Conservation (phyloP, 2,329 filamentous ascomycete genomes). For the Exophiala sp. region DNA sequence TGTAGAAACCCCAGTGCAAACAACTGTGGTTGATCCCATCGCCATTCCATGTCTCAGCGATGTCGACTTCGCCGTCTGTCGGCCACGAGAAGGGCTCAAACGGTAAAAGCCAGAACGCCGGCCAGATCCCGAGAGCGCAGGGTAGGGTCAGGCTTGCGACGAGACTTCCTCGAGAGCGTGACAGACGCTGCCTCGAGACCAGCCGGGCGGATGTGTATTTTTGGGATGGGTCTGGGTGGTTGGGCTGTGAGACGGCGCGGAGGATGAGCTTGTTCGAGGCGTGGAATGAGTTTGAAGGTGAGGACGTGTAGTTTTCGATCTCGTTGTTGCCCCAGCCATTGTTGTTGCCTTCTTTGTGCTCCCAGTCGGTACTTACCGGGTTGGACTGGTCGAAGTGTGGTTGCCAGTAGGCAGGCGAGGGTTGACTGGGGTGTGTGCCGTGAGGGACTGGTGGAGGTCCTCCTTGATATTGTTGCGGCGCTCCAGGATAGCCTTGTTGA, state of each 20-base stretch:
- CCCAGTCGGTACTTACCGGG: slow-evolving; percentile 23
- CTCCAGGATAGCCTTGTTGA: slow-evolving; percentile 1
- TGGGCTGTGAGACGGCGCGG: slow-evolving; percentile 21
- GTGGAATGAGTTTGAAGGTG: slow-evolving; percentile 23
- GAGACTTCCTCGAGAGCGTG: slow-evolving; percentile 22
- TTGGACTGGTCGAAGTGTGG: slow-evolving; percentile 20
- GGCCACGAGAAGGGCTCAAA: slow-evolving; percentile 28
- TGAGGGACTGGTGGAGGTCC: slow-evolving; percentile 18
- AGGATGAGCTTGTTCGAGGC: slow-evolving; percentile 25
- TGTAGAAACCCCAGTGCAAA: slow-evolving; percentile 29
- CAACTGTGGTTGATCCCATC: slow-evolving; percentile 26
- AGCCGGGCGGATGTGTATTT: slow-evolving; percentile 28
- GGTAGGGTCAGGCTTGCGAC: slow-evolving; percentile 24
- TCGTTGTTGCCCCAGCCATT: slow-evolving; percentile 30
- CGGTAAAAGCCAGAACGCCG: slow-evolving; percentile 29
- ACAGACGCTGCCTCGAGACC: slow-evolving; percentile 25
- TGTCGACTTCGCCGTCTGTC: slow-evolving; percentile 28
- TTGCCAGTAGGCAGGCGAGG: slow-evolving; percentile 23
- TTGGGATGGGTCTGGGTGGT: slow-evolving; percentile 17
- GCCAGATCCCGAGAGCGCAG: slow-evolving; percentile 26
- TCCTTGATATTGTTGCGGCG: slow-evolving; percentile 6
- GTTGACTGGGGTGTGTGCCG: slow-evolving; percentile 11
- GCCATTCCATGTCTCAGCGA: slow-evolving; percentile 29
- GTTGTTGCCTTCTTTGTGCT: slow-evolving; percentile 27
- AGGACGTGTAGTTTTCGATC: slow-evolving; percentile 25